A percentile compares a stretch with the other conserved stretches of the same genome.
These are phyloP conservation scores for Flaveria bidentis DNA, from an alignment of 129 eudicot genomes.

Conservation along the genomic window DNA sequence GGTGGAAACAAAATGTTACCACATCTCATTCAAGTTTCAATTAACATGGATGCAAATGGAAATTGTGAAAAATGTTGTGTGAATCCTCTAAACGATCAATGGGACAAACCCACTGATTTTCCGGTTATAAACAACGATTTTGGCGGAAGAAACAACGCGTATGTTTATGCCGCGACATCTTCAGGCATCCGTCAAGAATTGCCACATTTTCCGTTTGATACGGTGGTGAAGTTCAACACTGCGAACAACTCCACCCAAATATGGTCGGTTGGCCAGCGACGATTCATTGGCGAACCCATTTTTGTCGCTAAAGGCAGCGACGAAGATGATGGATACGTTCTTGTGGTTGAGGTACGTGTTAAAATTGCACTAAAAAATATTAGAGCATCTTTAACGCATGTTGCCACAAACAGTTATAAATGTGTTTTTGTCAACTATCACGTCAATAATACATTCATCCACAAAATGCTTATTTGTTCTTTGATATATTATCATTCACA, in stretches of 20 bases:
- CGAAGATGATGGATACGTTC: conserved; percentile 92
- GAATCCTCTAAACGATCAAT: conserved; percentile 46
- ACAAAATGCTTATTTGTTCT: not conserved
- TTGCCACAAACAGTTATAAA: not conserved
- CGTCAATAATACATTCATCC: too few species aligned
- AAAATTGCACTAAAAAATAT: not conserved
- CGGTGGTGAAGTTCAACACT: conserved; percentile 65
- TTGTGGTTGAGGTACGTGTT: conserved; percentile 76
- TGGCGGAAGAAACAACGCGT: conserved; percentile 55
- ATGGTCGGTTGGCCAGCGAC: conserved; percentile 66
- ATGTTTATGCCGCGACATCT: conserved; percentile 71
- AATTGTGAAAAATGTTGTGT: conserved; percentile 50
- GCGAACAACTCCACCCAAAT: conserved; percentile 37
- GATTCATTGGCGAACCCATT: conserved; percentile 89
- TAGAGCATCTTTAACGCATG: not conserved
- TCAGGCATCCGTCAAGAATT: conserved; percentile 63
- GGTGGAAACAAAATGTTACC: conserved; percentile 59
- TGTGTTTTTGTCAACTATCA: too few species aligned
- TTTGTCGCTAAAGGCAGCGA: conserved; percentile 56
- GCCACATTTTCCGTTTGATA: conserved; percentile 86
- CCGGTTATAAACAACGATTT: conserved; percentile 63
- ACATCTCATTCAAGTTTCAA: conserved; percentile 68
- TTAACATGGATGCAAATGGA: conserved; percentile 48
- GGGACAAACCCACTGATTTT: conserved; percentile 72
- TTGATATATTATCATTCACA: not conserved